Evolutionary conservation across 2,329 filamentous ascomycete species (phyloP).

Genomic region (Pseudogymnoascus sp.): DNA sequence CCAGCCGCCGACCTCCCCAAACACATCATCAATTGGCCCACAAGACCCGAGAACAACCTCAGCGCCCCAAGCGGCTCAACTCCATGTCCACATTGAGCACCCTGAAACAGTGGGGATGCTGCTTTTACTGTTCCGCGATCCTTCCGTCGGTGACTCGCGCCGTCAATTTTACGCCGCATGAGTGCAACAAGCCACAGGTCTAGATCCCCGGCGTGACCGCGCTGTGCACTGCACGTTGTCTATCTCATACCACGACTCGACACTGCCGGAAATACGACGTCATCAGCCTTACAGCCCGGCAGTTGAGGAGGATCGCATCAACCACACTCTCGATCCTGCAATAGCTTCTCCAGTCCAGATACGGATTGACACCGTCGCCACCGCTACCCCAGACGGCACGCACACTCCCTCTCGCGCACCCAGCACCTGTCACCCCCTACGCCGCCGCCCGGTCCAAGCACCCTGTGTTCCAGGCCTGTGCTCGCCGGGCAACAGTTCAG

Average conservation of each 20-base stretch:
- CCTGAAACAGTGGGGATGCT: background rate
- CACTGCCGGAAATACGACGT: background rate
- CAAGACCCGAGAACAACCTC: background rate
- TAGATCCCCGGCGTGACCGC: conserved; percentile 4
- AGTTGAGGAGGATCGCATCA: background rate
- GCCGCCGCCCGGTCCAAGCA: background rate
- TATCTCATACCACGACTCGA: background rate
- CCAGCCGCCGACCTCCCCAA: background rate
- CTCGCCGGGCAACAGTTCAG: background rate
- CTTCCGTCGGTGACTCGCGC: background rate
- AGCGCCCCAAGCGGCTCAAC: background rate
- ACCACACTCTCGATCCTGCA: background rate
- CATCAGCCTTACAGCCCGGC: background rate
- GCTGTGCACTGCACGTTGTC: no score
- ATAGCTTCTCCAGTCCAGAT: background rate
- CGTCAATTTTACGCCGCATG: conserved; percentile 3
- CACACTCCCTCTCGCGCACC: background rate
- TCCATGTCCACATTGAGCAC: background rate
- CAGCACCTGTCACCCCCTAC: background rate
- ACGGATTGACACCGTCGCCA: background rate
- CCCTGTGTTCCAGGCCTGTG: background rate
- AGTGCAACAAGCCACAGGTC: background rate
- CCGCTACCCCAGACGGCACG: background rate
- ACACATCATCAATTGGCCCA: background rate
- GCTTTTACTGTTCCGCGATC: background rate